Conservation (phyloP, 495 filamentous ascomycete genomes). For the Acidiella bohemica region DNA sequence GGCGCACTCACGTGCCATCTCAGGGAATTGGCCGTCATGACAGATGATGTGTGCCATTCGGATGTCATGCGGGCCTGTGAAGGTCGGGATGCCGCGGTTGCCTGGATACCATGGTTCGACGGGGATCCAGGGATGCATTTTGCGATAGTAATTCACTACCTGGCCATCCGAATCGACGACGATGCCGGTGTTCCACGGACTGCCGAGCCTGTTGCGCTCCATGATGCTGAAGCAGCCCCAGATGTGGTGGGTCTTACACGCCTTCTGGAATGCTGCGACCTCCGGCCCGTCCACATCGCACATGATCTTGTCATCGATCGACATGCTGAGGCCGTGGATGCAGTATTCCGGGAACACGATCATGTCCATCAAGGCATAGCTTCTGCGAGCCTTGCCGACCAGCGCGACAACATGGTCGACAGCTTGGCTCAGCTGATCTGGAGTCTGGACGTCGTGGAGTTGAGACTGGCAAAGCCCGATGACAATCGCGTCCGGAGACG, state of each 20-base stretch:
- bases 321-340: constrained; percentile 17
- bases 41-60: constrained; percentile 18
- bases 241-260: constrained; percentile 13
- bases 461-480: constrained; percentile 17
- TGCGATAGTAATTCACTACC: constrained; percentile 18
- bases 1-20: constrained; percentile 18
- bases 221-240: constrained; percentile 21
- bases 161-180: constrained; percentile 14
- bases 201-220: constrained; percentile 15
- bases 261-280: constrained; percentile 12
- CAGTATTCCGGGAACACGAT: constrained; percentile 19
- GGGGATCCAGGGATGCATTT: constrained; percentile 19
- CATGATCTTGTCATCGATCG: constrained; percentile 12
- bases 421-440: constrained; percentile 5
- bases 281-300: constrained; percentile 17
- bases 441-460: constrained; percentile 12
- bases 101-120: constrained; percentile 20
- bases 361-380: constrained; percentile 16
- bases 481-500: constrained; percentile 12
- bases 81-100: constrained; percentile 11
- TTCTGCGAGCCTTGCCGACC: constrained; percentile 5
- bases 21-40: constrained; percentile 18
- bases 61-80: constrained; percentile 11
- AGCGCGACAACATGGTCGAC: constrained; percentile 11
- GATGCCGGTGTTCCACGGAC: constrained; percentile 15